Evolutionary conservation across 176 grass and related monocot genomes (phyloP), one percentile per base, ranked within the genome.

Genomic region (Ensete ventricosum): DNA sequence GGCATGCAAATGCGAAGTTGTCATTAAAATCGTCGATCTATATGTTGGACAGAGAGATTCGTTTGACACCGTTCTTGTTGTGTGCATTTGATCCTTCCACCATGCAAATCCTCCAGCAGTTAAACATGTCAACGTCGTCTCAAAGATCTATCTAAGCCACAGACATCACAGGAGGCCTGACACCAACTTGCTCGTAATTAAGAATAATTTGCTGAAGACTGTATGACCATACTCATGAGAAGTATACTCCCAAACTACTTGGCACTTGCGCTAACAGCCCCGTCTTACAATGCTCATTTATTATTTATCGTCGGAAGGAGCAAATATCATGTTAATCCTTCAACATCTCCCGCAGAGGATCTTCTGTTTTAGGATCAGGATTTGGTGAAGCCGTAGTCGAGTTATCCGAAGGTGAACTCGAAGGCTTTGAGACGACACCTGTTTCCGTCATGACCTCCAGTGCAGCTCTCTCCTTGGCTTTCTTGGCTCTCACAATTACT

Each of bases 401-500:
- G 53, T 81, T 63, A 53, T 65, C 25, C 64, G 82, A 85, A 82
- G 83, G 54, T 73, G 65, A 82, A 21, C 6, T 67, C 20, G 86
- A 63, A 53, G 85, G 80, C 48, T 80, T 91, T 14, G 73, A 66
- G 43, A 50, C 8, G 14, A 53, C 69, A 64, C 58, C 70, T 58
- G 87, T 87, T 55, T 81, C 84, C 51, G 85, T 90, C 26, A 64
- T 62, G 2, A 83, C 88, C 83, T 94, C 88, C 27, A 79, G 72
- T 17, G 95, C 86, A 73, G 95, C 90, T 87, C 84, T 88, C 58
- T 91, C 88, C 80, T 94, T 99, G 1, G 95, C 90, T 50, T 91
- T 99, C 69, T 99, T 89, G 27, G 95, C 90, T 83, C 95, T 99
- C 49, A 85, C 67, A 62, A 91, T 50, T 75, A 99, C 95, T 77